Evolutionary conservation across 192 early-diverging fungal species (phyloP).

Genomic region (Pilobolus umbonatus): DNA sequence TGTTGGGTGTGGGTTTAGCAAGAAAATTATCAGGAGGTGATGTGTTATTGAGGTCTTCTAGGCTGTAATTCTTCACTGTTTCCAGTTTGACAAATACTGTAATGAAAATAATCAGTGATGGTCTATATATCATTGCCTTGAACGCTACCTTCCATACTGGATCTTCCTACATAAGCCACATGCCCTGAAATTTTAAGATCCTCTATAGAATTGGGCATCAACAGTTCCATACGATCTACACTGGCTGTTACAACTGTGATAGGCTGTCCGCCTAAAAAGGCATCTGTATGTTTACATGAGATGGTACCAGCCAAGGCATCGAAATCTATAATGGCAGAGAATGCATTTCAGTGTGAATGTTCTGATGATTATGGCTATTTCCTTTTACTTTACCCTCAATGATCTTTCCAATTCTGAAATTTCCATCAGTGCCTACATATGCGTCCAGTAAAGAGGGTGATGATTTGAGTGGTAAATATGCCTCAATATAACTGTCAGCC

Average conservation of each 20-base stretch:
- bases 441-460: slow-evolving; percentile 70
- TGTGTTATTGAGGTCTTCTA: neutral
- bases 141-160: slow-evolving; percentile 75
- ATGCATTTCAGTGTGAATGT: no score
- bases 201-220: slow-evolving; percentile 54
- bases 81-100: slow-evolving; percentile 67
- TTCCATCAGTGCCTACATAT: slow-evolving; percentile 74
- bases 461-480: slow-evolving; percentile 71
- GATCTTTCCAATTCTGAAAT: slow-evolving; percentile 75
- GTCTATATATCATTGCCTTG: neutral
- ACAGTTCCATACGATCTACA: slow-evolving; percentile 82
- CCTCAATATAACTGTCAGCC: slow-evolving; percentile 71
- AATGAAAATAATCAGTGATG: neutral
- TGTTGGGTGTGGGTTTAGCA: slow-evolving; percentile 30
- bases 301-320: slow-evolving; percentile 83
- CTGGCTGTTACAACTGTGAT: slow-evolving; percentile 82
- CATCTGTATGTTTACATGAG: slow-evolving; percentile 66
- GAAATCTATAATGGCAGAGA: slow-evolving; percentile 38
- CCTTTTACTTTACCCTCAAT: slow-evolving; percentile 54
- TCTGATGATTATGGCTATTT: no score
- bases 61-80: slow-evolving; percentile 32
- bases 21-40: slow-evolving; percentile 14
- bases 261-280: slow-evolving; percentile 37
- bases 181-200: slow-evolving; percentile 79
- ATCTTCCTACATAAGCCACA: slow-evolving; percentile 80